A percentile compares a stretch with the other conserved stretches of the same genome.
These are phyloP conservation scores for Zygnema cylindricum DNA, from an alignment of 139 green algal genomes.

Conservation along the genomic window DNA sequence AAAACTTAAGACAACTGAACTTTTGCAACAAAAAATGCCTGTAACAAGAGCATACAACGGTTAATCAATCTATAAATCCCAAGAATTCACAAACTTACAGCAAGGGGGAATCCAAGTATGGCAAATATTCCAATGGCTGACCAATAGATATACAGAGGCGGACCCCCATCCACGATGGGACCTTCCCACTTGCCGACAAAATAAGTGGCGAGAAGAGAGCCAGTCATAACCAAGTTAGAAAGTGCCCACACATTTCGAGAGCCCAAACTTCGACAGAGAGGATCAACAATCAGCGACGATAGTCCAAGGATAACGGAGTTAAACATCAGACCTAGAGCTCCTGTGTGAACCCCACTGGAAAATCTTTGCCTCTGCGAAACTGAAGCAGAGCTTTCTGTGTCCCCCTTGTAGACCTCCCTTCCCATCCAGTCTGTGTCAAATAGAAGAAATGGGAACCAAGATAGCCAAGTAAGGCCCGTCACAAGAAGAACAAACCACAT, in stretches of 20 bases:
- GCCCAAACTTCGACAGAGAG: constrained; percentile 39
- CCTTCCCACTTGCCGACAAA: background rate
- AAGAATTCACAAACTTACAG: too few relatives aligned
- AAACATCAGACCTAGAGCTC: constrained; percentile 56
- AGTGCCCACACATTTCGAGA: constrained; percentile 35
- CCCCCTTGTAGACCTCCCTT: constrained; percentile 34
- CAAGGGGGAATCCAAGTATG: constrained; percentile 54
- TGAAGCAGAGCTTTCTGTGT: too few relatives aligned
- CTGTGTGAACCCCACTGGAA: constrained; percentile 49
- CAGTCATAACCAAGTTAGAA: constrained; percentile 42
- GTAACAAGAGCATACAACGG: too few relatives aligned
- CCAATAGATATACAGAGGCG: background rate
- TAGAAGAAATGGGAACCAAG: constrained; percentile 63
- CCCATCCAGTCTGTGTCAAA: constrained; percentile 64
- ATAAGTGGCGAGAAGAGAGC: constrained; percentile 31
- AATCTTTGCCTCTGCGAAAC: constrained; percentile 2
- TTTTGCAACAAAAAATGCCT: too few relatives aligned
- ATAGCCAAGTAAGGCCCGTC: constrained; percentile 50
- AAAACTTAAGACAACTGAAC: too few relatives aligned
- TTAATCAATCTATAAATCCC: too few relatives aligned
- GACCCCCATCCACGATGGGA: background rate
- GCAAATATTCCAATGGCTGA: constrained; percentile 55
- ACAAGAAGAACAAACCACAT: constrained; percentile 47
- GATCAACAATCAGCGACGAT: constrained; percentile 41
- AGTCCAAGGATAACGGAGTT: constrained; percentile 58